A percentile compares a stretch with the other conserved stretches of the same genome.
Evolutionary conservation across 2,329 filamentous ascomycete genomes (phyloP).

Genomic region (Talaromyces piceae): DNA sequence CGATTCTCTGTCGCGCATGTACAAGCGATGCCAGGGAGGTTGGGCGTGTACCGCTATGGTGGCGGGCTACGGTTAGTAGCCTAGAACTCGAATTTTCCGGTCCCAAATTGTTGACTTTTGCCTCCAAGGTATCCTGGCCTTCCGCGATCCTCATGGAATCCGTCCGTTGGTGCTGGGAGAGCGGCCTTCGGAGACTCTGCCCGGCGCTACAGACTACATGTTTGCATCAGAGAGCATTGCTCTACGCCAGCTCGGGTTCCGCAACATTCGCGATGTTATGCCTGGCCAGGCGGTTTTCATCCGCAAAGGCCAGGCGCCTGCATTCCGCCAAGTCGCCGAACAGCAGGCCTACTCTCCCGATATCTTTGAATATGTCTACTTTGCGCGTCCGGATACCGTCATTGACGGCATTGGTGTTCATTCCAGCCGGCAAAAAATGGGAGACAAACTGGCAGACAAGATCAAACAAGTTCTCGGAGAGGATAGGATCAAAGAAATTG

Average conservation of each 20-base stretch:
- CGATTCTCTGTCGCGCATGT: conserved; percentile 62
- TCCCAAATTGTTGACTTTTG: neutral
- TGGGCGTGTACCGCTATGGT: conserved; percentile 79
- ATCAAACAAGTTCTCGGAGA: conserved; percentile 61
- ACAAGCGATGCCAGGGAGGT: conserved; percentile 63
- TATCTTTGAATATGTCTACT: conserved; percentile 84
- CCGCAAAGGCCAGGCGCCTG: conserved; percentile 64
- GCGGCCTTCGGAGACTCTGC: conserved; percentile 57
- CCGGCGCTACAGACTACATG: conserved; percentile 69
- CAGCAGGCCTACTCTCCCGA: conserved; percentile 69
- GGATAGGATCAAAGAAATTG: conserved; percentile 66
- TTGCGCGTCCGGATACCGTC: conserved; percentile 70
- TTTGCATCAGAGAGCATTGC: conserved; percentile 86
- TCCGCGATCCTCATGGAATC: conserved; percentile 73
- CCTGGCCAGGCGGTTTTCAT: conserved; percentile 84
- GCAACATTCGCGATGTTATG: conserved; percentile 65
- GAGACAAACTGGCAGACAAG: conserved; percentile 66
- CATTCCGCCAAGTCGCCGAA: conserved; percentile 67
- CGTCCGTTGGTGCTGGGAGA: conserved; percentile 74
- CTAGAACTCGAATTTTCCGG: neutral
- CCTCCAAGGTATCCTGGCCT: conserved; percentile 56
- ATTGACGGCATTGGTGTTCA: conserved; percentile 88
- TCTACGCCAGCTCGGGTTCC: conserved; percentile 72
- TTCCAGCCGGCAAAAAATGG: conserved; percentile 79
- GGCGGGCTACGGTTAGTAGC: conserved; percentile 45